Conservation (phyloP, 805 yeast genomes). For the Ogataea sp. region DNA sequence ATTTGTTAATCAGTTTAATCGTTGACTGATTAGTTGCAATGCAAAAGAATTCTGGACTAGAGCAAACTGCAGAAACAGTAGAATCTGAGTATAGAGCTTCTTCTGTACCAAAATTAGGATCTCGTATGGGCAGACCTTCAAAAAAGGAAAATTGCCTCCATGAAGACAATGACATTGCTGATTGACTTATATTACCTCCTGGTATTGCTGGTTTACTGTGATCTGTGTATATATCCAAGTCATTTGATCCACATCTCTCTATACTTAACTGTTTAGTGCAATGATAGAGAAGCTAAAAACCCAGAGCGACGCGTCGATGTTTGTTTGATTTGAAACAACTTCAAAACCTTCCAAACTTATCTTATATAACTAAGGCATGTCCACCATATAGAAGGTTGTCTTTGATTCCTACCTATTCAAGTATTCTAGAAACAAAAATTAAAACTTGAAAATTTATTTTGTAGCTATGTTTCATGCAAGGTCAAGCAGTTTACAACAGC, state of each 20-base stretch:
- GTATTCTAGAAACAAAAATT: too few relatives aligned
- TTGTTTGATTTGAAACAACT: not conserved
- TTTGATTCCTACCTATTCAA: too few relatives aligned
- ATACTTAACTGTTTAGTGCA: too few relatives aligned
- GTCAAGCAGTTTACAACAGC: not conserved
- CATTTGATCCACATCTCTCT: too few relatives aligned
- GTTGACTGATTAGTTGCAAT: slow-evolving; percentile 47
- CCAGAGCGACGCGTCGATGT: not conserved
- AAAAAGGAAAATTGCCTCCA: slow-evolving; percentile 77
- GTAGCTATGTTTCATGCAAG: not conserved
- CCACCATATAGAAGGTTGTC: too few relatives aligned
- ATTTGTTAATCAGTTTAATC: slow-evolving; percentile 48
- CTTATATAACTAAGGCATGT: too few relatives aligned
- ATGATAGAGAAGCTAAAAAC: too few relatives aligned
- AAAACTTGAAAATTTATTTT: too few relatives aligned
- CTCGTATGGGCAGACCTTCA: slow-evolving; percentile 75
- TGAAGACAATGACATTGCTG: slow-evolving; percentile 21
- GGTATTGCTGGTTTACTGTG: too few relatives aligned
- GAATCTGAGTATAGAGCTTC: slow-evolving; percentile 76
- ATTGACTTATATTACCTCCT: too few relatives aligned
- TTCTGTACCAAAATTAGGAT: slow-evolving; percentile 61
- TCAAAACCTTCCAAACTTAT: too few relatives aligned
- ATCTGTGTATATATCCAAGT: too few relatives aligned
- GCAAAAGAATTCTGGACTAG: slow-evolving; percentile 48
- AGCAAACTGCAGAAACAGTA: slow-evolving; percentile 52